A percentile compares a stretch with the other conserved stretches of the same genome.
These are phyloP conservation scores for Vigna nakashimae DNA, from an alignment of 306 rosid genomes.

Conservation along the genomic window DNA sequence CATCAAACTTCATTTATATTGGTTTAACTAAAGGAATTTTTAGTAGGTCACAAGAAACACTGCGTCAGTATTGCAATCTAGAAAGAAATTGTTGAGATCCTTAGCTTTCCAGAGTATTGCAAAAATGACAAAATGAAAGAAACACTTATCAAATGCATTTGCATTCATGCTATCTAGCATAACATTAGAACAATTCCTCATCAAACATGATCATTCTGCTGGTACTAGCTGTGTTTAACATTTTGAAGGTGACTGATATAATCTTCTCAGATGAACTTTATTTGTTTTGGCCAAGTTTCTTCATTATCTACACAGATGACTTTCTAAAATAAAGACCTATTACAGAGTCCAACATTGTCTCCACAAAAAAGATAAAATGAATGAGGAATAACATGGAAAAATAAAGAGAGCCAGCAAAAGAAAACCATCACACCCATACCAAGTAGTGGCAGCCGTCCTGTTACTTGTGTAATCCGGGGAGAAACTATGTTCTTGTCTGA, in stretches of 20 bases:
- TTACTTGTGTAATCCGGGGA: slow-evolving; percentile 64
- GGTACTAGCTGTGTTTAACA: too few species aligned
- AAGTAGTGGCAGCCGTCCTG: slow-evolving; percentile 75
- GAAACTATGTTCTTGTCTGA: slow-evolving; percentile 85
- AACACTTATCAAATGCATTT: slow-evolving; percentile 3
- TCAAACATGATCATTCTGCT: not conserved
- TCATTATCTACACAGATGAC: too few species aligned
- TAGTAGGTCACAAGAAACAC: not conserved
- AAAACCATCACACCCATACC: slow-evolving; percentile 64
- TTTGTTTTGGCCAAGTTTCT: too few species aligned
- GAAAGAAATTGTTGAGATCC: not conserved
- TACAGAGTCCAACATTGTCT: too few species aligned
- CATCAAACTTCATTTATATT: too few species aligned
- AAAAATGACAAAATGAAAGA: not conserved
- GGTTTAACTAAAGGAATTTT: not conserved
- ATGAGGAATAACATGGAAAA: slow-evolving; percentile 31
- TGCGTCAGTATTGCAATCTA: not conserved
- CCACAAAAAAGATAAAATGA: not conserved
- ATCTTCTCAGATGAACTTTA: too few species aligned
- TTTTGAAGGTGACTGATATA: too few species aligned
- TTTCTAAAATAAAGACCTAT: too few species aligned
- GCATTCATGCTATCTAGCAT: slow-evolving; percentile 11
- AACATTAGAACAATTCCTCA: not conserved
- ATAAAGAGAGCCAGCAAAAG: slow-evolving; percentile 28
- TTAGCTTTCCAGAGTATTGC: not conserved